Evolutionary conservation across 805 yeast genomes (phyloP), one percentile per base, ranked within the genome.

Genomic region (Candida michaelii): DNA sequence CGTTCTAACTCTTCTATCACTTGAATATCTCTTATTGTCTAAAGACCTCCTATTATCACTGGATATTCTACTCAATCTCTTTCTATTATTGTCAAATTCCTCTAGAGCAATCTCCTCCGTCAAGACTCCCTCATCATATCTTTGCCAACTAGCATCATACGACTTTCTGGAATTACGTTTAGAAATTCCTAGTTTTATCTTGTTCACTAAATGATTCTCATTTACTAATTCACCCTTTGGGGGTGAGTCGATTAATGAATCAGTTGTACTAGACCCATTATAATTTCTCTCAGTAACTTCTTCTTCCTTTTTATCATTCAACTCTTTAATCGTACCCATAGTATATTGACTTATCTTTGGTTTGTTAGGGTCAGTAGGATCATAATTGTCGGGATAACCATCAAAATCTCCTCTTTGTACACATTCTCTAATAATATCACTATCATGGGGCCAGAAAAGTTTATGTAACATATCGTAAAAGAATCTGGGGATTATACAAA

Each of bases 321-420:
- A 49, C 27, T 58, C 45, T 19, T 50, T 56, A 7, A 54, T 42
- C 7, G 39, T 40, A 16, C 51, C 56, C 25, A 41, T 45, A 11
- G 54, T 37, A 53, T 77, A 74, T 37, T 73, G 66, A 30, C 79
- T 68, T 23, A 83, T 66, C 46, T 73, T 73, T 12, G 69, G 71
- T 51, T 85, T 73, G 46, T 81, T 65, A 23, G 90, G 88, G 61
- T 85, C 90, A 2, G 95, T 85, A 33, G 95, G 95, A 59, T 85
- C 95, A 57, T 83, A 85, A 41, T 77, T 73, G 9, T 59, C 64
- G 9, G 89, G 89, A 56, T 81, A 85, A 27, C 74, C 79, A 45
- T 70, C 80, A 53, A 76, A 85, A 51, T 82, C 85, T 36, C 93
- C 93, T 42, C 74, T 69, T 18, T 62, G 62, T 51, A 79, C 82